Percentiles rank a stretch among this genome's conserved stretches.
These are phyloP conservation scores for Penicillium flavigenum DNA, from an alignment of 495 filamentous ascomycete genomes.

Conservation along the genomic window DNA sequence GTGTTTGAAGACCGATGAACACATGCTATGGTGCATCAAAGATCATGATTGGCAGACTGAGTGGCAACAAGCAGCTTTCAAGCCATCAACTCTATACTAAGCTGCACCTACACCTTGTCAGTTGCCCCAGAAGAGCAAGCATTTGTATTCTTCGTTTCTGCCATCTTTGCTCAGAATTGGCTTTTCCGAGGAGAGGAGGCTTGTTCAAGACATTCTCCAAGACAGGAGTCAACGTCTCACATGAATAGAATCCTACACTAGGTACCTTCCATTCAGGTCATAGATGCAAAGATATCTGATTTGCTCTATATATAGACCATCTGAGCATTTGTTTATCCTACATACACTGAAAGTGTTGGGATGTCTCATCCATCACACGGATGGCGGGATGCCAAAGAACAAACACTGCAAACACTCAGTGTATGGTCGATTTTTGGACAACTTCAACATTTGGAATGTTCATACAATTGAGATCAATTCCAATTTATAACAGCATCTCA, in stretches of 20 bases:
- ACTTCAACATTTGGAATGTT: slow-evolving; percentile 1
- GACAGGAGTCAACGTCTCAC: not conserved
- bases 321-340: not conserved
- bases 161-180: not conserved
- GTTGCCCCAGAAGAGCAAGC: not conserved
- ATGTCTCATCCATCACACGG: not conserved
- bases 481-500: not conserved
- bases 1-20: not conserved
- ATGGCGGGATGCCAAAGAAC: not conserved
- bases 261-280: too few relatives aligned
- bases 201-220: not conserved
- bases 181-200: not conserved
- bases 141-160: not conserved
- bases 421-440: not conserved
- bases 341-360: not conserved
- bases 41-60: not conserved
- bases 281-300: not conserved
- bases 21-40: not conserved
- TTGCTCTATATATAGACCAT: not conserved
- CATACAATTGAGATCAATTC: not conserved
- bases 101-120: not conserved
- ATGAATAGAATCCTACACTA: not conserved
- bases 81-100: not conserved
- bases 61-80: not conserved
- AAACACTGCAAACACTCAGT: slow-evolving; percentile 12